A percentile compares a stretch with the other conserved stretches of the same genome.
These are phyloP conservation scores for Polysphondylium violaceum DNA, from an alignment of 78 protist species.

Conservation along the genomic window DNA sequence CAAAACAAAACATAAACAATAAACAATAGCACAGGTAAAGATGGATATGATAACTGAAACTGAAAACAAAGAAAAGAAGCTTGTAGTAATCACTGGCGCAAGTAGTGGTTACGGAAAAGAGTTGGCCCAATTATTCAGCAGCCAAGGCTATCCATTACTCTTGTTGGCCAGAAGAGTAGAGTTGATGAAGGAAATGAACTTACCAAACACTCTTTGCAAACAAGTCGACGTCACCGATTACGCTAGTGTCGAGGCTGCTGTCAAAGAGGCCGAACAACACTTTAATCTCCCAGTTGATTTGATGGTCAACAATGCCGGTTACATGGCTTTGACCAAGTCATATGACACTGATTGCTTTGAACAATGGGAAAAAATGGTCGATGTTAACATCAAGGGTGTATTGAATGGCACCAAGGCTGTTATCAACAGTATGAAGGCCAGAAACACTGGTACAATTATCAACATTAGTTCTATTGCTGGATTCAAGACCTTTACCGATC, in stretches of 20 bases:
- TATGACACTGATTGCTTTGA: too few relatives aligned
- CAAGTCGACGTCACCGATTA: slow-evolving; percentile 32
- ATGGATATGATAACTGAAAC: too few relatives aligned
- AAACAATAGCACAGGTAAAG: too few relatives aligned
- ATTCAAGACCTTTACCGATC: slow-evolving; percentile 22
- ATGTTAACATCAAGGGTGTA: slow-evolving; percentile 70
- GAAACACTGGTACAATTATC: slow-evolving; percentile 64
- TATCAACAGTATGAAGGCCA: slow-evolving; percentile 20
- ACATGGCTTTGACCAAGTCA: too few relatives aligned
- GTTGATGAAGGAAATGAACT: slow-evolving; percentile 13
- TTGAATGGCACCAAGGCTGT: slow-evolving; percentile 47
- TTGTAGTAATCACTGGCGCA: neutral
- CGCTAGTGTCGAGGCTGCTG: slow-evolving; percentile 9
- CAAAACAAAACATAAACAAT: too few relatives aligned
- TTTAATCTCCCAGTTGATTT: slow-evolving; percentile 13
- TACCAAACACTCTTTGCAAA: slow-evolving; percentile 18
- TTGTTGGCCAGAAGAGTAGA: slow-evolving; percentile 22
- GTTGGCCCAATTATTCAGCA: slow-evolving; percentile 18
- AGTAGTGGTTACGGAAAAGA: neutral
- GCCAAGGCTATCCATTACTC: slow-evolving; percentile 23
- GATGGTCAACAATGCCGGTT: slow-evolving; percentile 33
- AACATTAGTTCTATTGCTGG: slow-evolving; percentile 74
- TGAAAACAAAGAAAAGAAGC: too few relatives aligned
- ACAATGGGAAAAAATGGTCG: slow-evolving; percentile 33
- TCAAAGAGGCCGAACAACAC: slow-evolving; percentile 20